Conservation (phyloP, 2,329 filamentous ascomycete species). For the Grosmannia clavigera region DNA sequence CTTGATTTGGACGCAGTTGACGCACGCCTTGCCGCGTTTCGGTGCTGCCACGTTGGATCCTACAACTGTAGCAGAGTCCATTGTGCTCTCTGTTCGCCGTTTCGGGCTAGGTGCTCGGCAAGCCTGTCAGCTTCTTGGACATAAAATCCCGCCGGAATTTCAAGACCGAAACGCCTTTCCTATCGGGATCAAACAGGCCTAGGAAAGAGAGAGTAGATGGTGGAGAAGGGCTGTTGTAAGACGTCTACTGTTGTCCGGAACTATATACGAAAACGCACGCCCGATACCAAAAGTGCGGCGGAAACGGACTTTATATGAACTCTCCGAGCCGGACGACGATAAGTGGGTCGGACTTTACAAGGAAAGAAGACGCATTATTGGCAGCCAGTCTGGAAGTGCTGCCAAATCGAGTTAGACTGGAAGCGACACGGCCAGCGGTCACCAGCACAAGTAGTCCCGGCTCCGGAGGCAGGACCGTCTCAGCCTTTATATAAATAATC, state of each 20-base stretch:
- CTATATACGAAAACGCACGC: not conserved
- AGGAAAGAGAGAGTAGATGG: too few relatives aligned
- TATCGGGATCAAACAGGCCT: too few relatives aligned
- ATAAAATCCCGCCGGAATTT: not conserved
- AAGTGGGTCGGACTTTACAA: not conserved
- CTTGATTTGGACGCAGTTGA: constrained; percentile 18
- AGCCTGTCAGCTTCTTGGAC: too few relatives aligned
- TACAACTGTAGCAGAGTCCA: too few relatives aligned
- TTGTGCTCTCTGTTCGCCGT: too few relatives aligned
- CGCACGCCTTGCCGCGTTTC: constrained; percentile 4
- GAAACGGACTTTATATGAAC: not conserved
- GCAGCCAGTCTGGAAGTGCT: not conserved
- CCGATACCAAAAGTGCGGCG: not conserved
- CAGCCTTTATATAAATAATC: not conserved
- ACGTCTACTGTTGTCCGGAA: not conserved
- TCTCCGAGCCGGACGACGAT: not conserved
- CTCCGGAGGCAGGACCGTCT: not conserved
- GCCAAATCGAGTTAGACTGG: not conserved
- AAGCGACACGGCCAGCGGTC: not conserved
- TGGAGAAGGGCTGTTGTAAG: not conserved
- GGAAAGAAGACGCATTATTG: not conserved
- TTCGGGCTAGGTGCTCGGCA: too few relatives aligned
- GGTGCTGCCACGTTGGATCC: not conserved
- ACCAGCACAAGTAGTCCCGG: not conserved
- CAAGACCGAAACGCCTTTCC: not conserved